Base-by-base conservation (phyloP, 1,284 basidiomycete genomes). In the Exsudoporus floridanus region DNA sequence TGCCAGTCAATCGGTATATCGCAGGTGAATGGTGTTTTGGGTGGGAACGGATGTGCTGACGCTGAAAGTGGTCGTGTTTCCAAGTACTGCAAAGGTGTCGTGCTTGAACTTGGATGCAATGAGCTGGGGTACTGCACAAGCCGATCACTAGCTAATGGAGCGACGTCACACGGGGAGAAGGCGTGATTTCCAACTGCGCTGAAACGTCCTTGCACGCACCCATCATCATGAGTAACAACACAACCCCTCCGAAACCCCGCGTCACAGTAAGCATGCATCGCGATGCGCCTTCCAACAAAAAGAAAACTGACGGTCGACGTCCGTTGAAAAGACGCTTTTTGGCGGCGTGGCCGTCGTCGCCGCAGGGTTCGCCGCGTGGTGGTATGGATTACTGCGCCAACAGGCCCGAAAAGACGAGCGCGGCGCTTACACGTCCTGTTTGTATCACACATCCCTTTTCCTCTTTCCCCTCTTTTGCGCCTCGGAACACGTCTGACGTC, bases 321-420 rank as follows among this genome's bases (percentile, higher is more conserved):
- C 19, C 16, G 16, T 30, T n/a, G 5, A 49, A 23, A 30, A 64
- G 65, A 66, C 64, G 1, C 59, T 66, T 19, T 38, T 65, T 36
- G 57, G 63, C 5, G 66, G 66, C 4, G 14, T 54, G 19, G 49
- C 48, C 0, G 16, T 66, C 19, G 44, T 64, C n/a, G 54, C 50
- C 3, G 25, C 46, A 16, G 57, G 62, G 10, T 18, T 66, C 21
- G 52, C 49, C 3, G 46, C 49, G 12, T 54, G 49, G 44, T 65
- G 63, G 62, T 63, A 63, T 7, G 52, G 41, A n/a, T 19, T 68
- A 18, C 16, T 52, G 9, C 46, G 47, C 25, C 35, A 23, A 12
- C 59, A 65, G 46, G 50, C 60, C 4, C 44, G 46, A 28, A 55
- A 38, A 45, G 64, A 68, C 10, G 50, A 54, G 14, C 51, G 34